phyloP scores from a whole-genome alignment of 345 rosid genomes.

The Brassica juncea region DNA sequence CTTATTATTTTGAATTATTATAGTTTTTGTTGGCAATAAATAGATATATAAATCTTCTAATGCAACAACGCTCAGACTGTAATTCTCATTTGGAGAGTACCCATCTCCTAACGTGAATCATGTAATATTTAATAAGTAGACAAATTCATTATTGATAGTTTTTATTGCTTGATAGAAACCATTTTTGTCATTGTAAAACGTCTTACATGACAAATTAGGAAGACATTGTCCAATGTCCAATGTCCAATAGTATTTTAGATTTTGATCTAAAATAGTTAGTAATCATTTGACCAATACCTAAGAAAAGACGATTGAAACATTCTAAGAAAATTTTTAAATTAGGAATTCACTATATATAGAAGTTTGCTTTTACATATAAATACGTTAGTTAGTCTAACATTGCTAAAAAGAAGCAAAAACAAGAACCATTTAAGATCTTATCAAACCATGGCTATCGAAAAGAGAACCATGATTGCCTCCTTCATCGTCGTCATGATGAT shows the following conservation, averaged over 20 bases:
- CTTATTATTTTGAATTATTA: background rate
- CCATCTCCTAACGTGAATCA: background rate
- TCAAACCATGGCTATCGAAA: constrained; percentile 36
- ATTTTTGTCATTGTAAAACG: background rate
- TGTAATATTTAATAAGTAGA: background rate
- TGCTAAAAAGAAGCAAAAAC: background rate
- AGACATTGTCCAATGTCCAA: constrained; percentile 4
- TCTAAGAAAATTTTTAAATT: constrained; percentile 3
- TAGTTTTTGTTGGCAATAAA: background rate
- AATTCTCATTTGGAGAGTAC: background rate
- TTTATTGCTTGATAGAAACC: background rate
- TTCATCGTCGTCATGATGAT: constrained; percentile 35
- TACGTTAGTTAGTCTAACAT: background rate
- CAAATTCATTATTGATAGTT: background rate
- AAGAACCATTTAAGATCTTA: constrained; percentile 29
- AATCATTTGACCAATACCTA: constrained; percentile 15
- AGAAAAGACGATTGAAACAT: constrained; percentile 27
- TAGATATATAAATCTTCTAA: background rate
- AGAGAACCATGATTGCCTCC: constrained; percentile 31
- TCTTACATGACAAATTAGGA: background rate
- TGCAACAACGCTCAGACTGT: background rate
- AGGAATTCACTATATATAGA: constrained; percentile 31
- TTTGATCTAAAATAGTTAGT: background rate
- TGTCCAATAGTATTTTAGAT: background rate
- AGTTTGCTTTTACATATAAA: constrained; percentile 17